Percentiles rank a stretch among this genome's conserved stretches.
Evolutionary conservation across 1,284 basidiomycete genomes (phyloP).

Genomic region (Melampsora medusae): DNA sequence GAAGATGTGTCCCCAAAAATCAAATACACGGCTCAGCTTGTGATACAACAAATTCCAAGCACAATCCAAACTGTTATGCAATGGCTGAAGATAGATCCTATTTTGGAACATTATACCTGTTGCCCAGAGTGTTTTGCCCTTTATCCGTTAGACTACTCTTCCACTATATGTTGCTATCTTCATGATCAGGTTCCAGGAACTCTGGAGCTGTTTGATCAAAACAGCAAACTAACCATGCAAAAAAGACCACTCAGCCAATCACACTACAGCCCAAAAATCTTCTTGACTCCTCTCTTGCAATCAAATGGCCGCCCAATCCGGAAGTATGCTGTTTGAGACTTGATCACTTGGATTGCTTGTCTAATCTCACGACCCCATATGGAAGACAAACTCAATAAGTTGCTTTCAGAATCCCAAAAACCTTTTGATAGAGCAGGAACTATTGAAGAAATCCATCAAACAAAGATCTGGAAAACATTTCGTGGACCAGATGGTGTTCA

Average conservation of each 20-base stretch:
- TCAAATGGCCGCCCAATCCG: background rate
- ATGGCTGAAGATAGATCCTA: constrained; percentile 14
- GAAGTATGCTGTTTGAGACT: constrained; percentile 4
- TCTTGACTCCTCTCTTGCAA: too few relatives aligned
- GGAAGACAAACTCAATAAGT: constrained; percentile 6
- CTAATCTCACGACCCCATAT: constrained; percentile 5
- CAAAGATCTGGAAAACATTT: constrained; percentile 8
- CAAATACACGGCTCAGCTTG: too few relatives aligned
- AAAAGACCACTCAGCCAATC: too few relatives aligned
- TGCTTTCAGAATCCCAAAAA: constrained; percentile 5
- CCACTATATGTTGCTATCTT: too few relatives aligned
- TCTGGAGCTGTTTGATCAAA: too few relatives aligned
- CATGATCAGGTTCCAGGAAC: too few relatives aligned
- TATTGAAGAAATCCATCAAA: background rate
- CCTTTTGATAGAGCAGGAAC: background rate
- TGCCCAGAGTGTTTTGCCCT: constrained; percentile 15
- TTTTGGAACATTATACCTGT: background rate
- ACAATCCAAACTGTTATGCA: background rate
- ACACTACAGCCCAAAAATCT: too few relatives aligned
- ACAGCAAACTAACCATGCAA: too few relatives aligned
- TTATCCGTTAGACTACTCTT: background rate
- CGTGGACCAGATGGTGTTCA: background rate
- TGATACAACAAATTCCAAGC: too few relatives aligned
- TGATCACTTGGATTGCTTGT: constrained; percentile 20
- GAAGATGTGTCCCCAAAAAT: too few relatives aligned